Conservation (phyloP, 2,329 filamentous ascomycete species). For the Trichophyton verrucosum region DNA sequence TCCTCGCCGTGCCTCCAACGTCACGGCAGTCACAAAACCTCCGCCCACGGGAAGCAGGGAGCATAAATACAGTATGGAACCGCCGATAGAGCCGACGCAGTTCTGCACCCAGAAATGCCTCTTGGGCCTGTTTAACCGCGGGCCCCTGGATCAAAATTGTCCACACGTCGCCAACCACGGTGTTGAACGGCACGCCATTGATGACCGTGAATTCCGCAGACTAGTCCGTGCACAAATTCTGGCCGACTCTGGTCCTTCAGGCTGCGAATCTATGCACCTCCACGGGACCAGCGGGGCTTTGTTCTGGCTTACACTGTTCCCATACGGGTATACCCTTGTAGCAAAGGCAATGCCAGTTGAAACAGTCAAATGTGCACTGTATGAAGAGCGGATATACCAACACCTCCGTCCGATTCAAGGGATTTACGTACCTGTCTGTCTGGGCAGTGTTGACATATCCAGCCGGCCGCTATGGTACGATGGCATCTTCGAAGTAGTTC, state of each 20-base stretch:
- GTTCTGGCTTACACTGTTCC: conserved; percentile 15
- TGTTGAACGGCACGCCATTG: conserved; percentile 8
- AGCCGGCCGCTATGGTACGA: conserved; percentile 8
- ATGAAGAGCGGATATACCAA: conserved; percentile 14
- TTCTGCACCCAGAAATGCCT: conserved; percentile 34
- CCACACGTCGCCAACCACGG: conserved; percentile 30
- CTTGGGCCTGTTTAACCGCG: conserved; percentile 23
- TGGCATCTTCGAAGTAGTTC: conserved; percentile 8
- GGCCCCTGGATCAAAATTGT: conserved; percentile 24
- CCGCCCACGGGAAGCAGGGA: background rate
- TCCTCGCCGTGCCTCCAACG: conserved; percentile 1
- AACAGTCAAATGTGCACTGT: conserved; percentile 4
- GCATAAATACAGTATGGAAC: background rate
- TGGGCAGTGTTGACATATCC: conserved; percentile 14
- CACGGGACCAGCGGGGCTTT: conserved; percentile 15
- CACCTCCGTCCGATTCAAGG: conserved; percentile 13
- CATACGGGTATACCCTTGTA: conserved; percentile 16
- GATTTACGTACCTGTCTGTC: conserved; percentile 12
- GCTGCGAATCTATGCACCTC: conserved; percentile 14
- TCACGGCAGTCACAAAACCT: conserved; percentile 7
- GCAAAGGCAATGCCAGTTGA: conserved; percentile 12
- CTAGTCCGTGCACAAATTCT: conserved; percentile 9
- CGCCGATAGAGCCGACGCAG: conserved; percentile 3
- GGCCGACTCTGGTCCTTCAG: conserved; percentile 4
- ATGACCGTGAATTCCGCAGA: conserved; percentile 6